phyloP scores from a whole-genome alignment of 257 asterid genomes.

The Solanum ahanhuiri region DNA sequence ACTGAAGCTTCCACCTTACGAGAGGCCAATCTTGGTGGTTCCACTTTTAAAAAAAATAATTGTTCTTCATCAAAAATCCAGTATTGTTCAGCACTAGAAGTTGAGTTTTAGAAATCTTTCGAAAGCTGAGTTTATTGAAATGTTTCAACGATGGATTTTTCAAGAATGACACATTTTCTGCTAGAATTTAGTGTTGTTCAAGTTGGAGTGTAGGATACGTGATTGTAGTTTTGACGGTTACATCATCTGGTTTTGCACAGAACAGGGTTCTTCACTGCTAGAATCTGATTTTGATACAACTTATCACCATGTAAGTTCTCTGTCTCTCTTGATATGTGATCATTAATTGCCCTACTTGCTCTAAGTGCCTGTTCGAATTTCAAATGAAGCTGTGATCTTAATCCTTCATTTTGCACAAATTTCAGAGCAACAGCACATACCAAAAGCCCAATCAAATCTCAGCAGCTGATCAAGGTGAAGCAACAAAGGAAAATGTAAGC shows the following conservation, averaged over 20 bases:
- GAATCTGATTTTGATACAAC: conserved; percentile 23
- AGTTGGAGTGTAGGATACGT: not conserved
- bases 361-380: not conserved
- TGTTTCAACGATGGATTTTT: not conserved
- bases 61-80: not conserved
- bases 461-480: conserved; percentile 23
- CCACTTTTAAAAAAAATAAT: not conserved
- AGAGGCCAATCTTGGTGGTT: not conserved
- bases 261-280: conserved; percentile 23
- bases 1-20: not conserved
- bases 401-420: conserved; percentile 9
- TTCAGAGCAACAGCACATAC: conserved; percentile 31
- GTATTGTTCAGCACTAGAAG: not conserved
- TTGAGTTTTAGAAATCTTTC: not conserved
- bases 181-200: not conserved
- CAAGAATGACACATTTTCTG: not conserved
- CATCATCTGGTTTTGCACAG: conserved; percentile 38
- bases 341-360: not conserved
- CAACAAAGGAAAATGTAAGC: conserved; percentile 37
- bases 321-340: not conserved
- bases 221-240: not conserved
- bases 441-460: conserved; percentile 23
- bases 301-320: conserved; percentile 17
- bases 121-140: not conserved
- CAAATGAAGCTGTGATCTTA: not conserved